Evolutionary conservation across 2,329 filamentous ascomycete species (phyloP).

Genomic region (Ceratocystis cacaofunesta): DNA sequence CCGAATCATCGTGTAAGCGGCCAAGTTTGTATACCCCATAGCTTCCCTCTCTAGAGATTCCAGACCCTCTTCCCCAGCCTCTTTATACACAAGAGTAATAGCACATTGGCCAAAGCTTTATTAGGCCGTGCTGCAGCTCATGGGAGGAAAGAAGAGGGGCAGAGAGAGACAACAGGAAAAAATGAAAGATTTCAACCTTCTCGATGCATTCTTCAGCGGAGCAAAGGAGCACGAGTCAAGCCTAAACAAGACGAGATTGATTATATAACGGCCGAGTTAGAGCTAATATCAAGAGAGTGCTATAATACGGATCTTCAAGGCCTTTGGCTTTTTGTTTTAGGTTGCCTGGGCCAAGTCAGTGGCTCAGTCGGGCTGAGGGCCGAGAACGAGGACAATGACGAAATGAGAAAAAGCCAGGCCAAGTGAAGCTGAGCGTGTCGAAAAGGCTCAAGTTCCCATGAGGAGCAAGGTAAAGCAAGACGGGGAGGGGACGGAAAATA

Average conservation of each 20-base stretch:
- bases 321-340: not conserved
- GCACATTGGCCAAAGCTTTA: not conserved
- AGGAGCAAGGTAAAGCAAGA: not conserved
- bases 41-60: not conserved
- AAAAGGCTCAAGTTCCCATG: not conserved
- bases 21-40: not conserved
- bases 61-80: conserved; percentile 1
- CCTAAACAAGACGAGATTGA: not conserved
- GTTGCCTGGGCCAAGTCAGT: not conserved
- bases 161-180: not conserved
- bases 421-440: not conserved
- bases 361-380: not conserved
- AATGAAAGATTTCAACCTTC: not conserved
- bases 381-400: not conserved
- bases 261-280: not conserved
- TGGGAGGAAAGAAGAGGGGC: not conserved
- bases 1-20: not conserved
- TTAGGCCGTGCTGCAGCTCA: not conserved
- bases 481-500: not conserved
- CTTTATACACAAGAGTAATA: not conserved
- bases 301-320: not conserved
- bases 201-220: not conserved
- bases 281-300: not conserved
- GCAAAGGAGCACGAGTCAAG: not conserved
- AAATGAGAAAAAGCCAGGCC: not conserved